Base-by-base conservation (phyloP, 2,329 filamentous ascomycete genomes). In the Verruconis gallopava region DNA sequence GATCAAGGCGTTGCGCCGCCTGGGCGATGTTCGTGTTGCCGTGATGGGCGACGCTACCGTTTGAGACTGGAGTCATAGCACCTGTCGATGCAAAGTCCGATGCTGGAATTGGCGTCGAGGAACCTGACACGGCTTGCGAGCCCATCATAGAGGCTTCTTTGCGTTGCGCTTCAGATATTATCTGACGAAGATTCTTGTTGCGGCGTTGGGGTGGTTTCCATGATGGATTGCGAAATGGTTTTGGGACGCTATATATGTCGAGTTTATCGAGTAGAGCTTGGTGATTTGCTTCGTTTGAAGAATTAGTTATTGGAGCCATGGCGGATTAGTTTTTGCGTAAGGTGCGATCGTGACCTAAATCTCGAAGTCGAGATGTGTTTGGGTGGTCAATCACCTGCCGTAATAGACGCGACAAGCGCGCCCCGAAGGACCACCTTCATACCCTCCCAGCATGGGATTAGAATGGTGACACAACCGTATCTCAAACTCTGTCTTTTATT, bases 161-260 rank as follows among this genome's bases (percentile, higher is more conserved):
- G 51, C 85, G 81, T 17, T 83, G 77, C 11, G 82, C 84, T 55
- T 98, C 91, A 46, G 85, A 82, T 47, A 98, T 72, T 48, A 98
- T 91, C 53, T 93, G 85, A 64, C 96, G 96, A 63, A 96, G 80
- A 62, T 94, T 96, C 70, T 98, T 98, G 75, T 98, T 98, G 62
- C 91, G 85, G 40, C 91, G 86, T 62, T 88, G 81, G 50, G 89
- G 85, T 13, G 91, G 85, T 56, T 84, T 86, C 91, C 91, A 98
- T 59, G 77, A 67, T 2, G 81, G 70, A 58, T 86, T 94, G 61
- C 89, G 88, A 70, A 95, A 98, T 55, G 78, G 81, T 65, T 93
- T 93, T 53, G 78, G 78, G 56, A 84, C 76, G 46, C 78, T 75
- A 60, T 91, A 81, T 55, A 95, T 85, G 68, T 98, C 91, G 55